Evolutionary conservation across 768 basidiomycete genomes (phyloP).

Genomic region (Basidioascus undulatus): DNA sequence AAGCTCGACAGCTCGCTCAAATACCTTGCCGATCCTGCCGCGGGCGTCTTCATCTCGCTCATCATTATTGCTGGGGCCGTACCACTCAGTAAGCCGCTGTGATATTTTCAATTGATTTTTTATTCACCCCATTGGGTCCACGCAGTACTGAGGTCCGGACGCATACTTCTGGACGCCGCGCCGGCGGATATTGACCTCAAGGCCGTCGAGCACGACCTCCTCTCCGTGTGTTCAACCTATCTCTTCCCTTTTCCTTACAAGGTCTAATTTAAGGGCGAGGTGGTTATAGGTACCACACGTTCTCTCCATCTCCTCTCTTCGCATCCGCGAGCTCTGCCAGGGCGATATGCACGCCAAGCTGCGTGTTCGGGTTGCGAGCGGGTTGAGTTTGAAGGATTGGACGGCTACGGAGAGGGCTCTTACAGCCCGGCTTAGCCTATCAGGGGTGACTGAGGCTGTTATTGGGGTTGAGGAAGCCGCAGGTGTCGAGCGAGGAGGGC

Average conservation of each 20-base stretch:
- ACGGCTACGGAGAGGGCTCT: no score
- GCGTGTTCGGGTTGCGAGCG: no score
- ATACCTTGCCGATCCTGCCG: conserved; percentile 32
- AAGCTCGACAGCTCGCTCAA: no score
- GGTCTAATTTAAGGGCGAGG: no score
- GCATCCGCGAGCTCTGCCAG: conserved; percentile 34
- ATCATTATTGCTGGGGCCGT: conserved; percentile 31
- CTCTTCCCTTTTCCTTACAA: not conserved
- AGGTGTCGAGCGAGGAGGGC: no score
- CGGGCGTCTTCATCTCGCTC: conserved; percentile 27
- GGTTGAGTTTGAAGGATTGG: no score
- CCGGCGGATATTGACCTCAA: conserved; percentile 29
- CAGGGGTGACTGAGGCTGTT: no score
- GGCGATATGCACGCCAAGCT: no score
- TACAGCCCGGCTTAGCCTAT: no score
- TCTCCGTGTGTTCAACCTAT: conserved; percentile 19
- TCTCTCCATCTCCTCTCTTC: conserved; percentile 27
- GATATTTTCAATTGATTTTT: not conserved
- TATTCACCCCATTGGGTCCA: not conserved
- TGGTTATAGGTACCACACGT: conserved; percentile 27
- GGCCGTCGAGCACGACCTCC: conserved; percentile 27
- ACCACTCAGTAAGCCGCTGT: conserved; percentile 25
- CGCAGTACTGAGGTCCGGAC: conserved; percentile 25
- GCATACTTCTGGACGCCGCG: conserved; percentile 30
- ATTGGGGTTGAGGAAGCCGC: no score